phyloP scores from a whole-genome alignment of 768 basidiomycete genomes.

The Serendipita sp. region DNA sequence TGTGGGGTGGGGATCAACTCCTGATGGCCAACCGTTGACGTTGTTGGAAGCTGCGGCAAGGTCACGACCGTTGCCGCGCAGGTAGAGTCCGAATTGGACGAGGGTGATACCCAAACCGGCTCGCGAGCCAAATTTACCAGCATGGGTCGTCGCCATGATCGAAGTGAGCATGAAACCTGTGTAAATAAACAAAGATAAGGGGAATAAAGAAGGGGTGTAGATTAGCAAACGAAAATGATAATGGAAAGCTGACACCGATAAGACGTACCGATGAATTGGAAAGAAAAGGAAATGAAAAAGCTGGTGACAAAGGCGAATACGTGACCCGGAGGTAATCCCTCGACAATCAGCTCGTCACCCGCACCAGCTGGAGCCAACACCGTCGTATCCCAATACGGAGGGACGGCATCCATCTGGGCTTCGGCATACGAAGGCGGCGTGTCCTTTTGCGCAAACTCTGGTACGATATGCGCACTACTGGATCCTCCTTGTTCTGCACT shows the following conservation, averaged over 20 bases:
- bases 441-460: constrained; percentile 69
- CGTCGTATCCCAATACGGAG: constrained; percentile 94
- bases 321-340: constrained; percentile 76
- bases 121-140: constrained; percentile 83
- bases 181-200: no score
- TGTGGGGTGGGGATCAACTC: not conserved
- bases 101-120: constrained; percentile 91
- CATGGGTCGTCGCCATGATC: constrained; percentile 50
- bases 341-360: constrained; percentile 78
- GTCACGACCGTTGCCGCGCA: constrained; percentile 23
- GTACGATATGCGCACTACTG: constrained; percentile 37
- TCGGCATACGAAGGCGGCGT: constrained; percentile 78
- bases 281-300: constrained; percentile 78
- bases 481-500: constrained; percentile 12
- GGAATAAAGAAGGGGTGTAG: not conserved
- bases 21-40: constrained; percentile 5
- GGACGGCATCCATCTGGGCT: constrained; percentile 79
- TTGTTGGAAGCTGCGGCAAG: constrained; percentile 1
- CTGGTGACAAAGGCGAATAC: constrained; percentile 71
- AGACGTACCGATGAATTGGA: constrained; percentile 71
- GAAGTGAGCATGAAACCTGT: constrained; percentile 25
- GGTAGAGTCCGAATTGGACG: constrained; percentile 81
- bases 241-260: no score
- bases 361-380: constrained; percentile 61
- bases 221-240: not conserved